A percentile compares a stretch with the other conserved stretches of the same genome.
Evolutionary conservation across 208 protist species (phyloP).

Genomic region (Porcisia deanei): DNA sequence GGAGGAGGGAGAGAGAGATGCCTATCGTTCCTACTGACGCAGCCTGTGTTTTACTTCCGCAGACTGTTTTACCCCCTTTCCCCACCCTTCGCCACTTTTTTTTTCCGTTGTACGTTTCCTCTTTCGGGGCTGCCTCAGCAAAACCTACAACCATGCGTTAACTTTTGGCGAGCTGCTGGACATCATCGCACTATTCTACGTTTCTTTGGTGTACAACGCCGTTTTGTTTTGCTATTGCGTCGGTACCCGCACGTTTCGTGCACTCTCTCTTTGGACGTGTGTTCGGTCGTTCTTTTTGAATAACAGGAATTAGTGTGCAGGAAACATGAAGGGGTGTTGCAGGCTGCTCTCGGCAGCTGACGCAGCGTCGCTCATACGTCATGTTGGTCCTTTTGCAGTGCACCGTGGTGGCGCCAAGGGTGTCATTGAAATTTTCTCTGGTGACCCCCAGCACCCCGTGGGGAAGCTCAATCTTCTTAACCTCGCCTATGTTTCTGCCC

Average conservation of each 20-base stretch:
- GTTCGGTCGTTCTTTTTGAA: not conserved
- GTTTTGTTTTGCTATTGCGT: not conserved
- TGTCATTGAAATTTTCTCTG: conserved; percentile 50
- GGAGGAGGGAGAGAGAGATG: not conserved
- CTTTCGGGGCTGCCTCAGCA: not conserved
- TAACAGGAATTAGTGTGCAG: not conserved
- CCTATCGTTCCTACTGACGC: not conserved
- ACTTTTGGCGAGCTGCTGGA: not conserved
- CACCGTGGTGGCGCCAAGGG: conserved; percentile 31
- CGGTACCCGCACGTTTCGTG: not conserved
- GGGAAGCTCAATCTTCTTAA: conserved; percentile 66
- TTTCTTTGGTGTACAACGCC: not conserved
- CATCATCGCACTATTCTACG: not conserved
- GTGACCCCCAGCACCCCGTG: conserved; percentile 37
- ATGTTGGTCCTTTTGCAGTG: conserved; percentile 47
- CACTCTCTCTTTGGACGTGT: not conserved
- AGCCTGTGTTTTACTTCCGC: conserved; percentile 1
- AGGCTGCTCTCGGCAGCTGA: conserved; percentile 1
- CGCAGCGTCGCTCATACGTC: conserved; percentile 19
- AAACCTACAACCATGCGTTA: not conserved
- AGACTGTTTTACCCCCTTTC: not conserved
- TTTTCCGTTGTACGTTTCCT: not conserved
- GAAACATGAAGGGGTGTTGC: conserved; percentile 2
- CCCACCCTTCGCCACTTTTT: not conserved
- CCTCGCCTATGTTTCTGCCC: conserved; percentile 38